phyloP scores from a whole-genome alignment of 1,284 basidiomycete species.

The Boletus smithii region DNA sequence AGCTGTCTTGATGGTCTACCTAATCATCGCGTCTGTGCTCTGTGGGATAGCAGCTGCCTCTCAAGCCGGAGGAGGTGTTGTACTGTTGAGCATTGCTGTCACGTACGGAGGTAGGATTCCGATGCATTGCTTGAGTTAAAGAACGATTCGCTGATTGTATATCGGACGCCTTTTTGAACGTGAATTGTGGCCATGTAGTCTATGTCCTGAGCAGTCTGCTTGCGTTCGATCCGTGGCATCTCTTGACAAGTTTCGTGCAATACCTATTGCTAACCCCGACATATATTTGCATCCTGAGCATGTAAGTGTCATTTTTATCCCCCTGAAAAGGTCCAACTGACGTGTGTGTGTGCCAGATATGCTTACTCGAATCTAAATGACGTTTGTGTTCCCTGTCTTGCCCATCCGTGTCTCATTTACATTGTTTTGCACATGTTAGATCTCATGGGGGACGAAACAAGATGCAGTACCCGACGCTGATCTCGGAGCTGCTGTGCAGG shows the following conservation, averaged over 20 bases:
- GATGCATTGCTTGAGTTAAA: background rate
- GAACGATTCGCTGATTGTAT: slow-evolving; percentile 2
- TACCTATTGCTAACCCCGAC: slow-evolving; percentile 86
- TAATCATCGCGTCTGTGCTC: slow-evolving; percentile 71
- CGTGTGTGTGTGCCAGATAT: slow-evolving; percentile 45
- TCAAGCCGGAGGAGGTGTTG: slow-evolving; percentile 61
- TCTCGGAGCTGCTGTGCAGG: slow-evolving; percentile 77
- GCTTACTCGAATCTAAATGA: slow-evolving; percentile 83
- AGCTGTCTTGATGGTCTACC: slow-evolving; percentile 78
- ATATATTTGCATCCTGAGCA: slow-evolving; percentile 86
- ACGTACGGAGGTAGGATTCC: slow-evolving; percentile 74
- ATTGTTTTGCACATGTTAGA: slow-evolving; percentile 38
- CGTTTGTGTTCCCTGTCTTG: slow-evolving; percentile 35
- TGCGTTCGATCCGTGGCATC: slow-evolving; percentile 91
- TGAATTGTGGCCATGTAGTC: slow-evolving; percentile 38
- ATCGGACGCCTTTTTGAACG: background rate
- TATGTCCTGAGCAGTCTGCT: slow-evolving; percentile 79
- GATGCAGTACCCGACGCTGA: slow-evolving; percentile 66
- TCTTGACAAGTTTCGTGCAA: slow-evolving; percentile 87
- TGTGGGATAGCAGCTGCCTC: slow-evolving; percentile 70
- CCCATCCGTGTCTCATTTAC: background rate
- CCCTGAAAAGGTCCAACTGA: slow-evolving; percentile 3
- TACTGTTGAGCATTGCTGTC: slow-evolving; percentile 81
- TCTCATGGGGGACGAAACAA: slow-evolving; percentile 92
- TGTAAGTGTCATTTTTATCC: slow-evolving; percentile 47